Conservation (phyloP, 768 basidiomycete genomes). For the Lactifluus volemus region DNA sequence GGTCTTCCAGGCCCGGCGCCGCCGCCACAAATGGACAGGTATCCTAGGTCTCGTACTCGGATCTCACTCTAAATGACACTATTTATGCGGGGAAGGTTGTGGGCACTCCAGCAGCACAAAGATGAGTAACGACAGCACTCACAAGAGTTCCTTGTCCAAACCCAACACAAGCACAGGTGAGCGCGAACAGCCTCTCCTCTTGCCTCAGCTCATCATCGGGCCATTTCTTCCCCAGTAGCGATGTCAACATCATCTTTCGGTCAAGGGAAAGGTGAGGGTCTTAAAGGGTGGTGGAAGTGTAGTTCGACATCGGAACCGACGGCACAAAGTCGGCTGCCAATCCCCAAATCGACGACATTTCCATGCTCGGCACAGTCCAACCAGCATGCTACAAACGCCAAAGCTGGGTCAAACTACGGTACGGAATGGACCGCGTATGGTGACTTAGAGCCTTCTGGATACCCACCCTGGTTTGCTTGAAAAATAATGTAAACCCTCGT, state of each 20-base stretch:
- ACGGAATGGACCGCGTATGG: conserved; percentile 2
- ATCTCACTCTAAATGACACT: neutral
- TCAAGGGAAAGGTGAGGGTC: neutral
- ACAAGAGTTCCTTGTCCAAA: neutral
- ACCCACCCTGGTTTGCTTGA: conserved; percentile 8
- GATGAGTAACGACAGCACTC: neutral
- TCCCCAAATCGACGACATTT: neutral
- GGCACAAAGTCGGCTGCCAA: neutral
- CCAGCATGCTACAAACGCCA: neutral
- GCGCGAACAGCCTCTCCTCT: neutral
- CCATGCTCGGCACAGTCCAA: neutral
- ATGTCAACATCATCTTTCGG: neutral
- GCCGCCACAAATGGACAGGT: neutral
- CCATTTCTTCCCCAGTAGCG: neutral
- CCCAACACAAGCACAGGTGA: conserved; percentile 4
- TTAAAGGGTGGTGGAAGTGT: neutral
- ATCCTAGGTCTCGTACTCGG: neutral
- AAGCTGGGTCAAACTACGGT: neutral
- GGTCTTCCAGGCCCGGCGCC: neutral
- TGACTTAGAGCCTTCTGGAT: conserved; percentile 9
- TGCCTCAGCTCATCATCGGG: neutral
- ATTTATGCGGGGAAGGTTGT: neutral
- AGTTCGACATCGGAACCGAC: neutral
- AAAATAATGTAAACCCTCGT: neutral
- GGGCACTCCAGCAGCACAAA: neutral